Evolutionary conservation across 768 basidiomycete species (phyloP).

Genomic region (Phanerochaete carnosa): DNA sequence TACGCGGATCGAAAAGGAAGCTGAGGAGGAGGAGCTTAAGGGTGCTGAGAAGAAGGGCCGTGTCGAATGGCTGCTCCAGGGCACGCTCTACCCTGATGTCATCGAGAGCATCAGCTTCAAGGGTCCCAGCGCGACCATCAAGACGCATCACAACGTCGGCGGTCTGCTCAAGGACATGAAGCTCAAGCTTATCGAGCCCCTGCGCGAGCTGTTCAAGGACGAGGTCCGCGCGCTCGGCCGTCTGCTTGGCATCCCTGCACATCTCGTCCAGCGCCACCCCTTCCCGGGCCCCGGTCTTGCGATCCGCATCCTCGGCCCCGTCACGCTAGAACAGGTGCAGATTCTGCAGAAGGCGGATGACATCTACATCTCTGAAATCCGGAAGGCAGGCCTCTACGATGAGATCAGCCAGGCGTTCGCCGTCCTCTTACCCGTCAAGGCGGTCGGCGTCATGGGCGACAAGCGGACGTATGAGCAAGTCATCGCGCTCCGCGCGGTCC

Average conservation of each 20-base stretch:
- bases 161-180: conserved; percentile 97
- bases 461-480: conserved; percentile 97
- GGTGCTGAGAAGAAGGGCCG: conserved; percentile 78
- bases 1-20: conserved; percentile 77
- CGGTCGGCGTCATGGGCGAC: conserved; percentile 98
- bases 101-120: conserved; percentile 99
- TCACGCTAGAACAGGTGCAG: conserved; percentile 89
- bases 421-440: conserved; percentile 91
- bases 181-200: conserved; percentile 95
- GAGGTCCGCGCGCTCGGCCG: conserved; percentile 94
- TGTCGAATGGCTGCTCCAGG: conserved; percentile 97
- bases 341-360: conserved; percentile 88
- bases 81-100: conserved; percentile 97
- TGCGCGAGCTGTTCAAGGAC: conserved; percentile 98
- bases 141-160: conserved; percentile 99
- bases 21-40: conserved; percentile 67
- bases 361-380: conserved; percentile 98
- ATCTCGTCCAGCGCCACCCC: conserved; percentile 93
- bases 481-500: conserved; percentile 90
- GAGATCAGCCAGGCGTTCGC: conserved; percentile 96
- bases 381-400: conserved; percentile 87
- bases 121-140: conserved; percentile 98
- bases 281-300: conserved; percentile 99
- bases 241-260: conserved; percentile 86
- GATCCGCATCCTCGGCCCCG: conserved; percentile 95